A percentile compares a stretch with the other conserved stretches of the same genome.
phyloP scores from a whole-genome alignment of 768 basidiomycete genomes.

The Hygrocybe coccinea region DNA sequence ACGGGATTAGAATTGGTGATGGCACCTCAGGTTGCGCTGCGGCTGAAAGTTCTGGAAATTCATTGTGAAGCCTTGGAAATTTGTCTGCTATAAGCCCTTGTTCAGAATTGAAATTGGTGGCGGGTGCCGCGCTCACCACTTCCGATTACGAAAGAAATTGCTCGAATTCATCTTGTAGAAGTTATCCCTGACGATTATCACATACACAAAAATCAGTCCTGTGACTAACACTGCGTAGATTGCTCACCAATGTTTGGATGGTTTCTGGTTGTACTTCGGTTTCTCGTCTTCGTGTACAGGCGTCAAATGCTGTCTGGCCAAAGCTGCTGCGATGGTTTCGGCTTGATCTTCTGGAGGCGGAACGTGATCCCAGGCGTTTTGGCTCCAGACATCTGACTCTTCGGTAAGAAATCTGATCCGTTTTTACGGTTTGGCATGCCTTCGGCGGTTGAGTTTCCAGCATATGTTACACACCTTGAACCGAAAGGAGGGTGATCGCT shows the following conservation, averaged over 20 bases:
- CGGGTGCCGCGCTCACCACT: slow-evolving; percentile 52
- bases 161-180: slow-evolving; percentile 83
- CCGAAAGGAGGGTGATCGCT: slow-evolving; percentile 64
- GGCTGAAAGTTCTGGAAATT: slow-evolving; percentile 83
- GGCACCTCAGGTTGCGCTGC: slow-evolving; percentile 62
- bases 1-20: slow-evolving; percentile 4
- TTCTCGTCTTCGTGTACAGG: slow-evolving; percentile 77
- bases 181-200: slow-evolving; percentile 65
- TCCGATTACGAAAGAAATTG: slow-evolving; percentile 93
- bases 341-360: slow-evolving; percentile 77
- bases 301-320: slow-evolving; percentile 61
- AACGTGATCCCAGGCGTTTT: slow-evolving; percentile 92
- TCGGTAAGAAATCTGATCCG: slow-evolving; percentile 59
- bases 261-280: slow-evolving; percentile 64
- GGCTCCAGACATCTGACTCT: slow-evolving; percentile 71
- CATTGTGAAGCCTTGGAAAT: slow-evolving; percentile 73
- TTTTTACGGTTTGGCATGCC: slow-evolving; percentile 7
- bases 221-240: neutral
- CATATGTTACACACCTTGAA: slow-evolving; percentile 44
- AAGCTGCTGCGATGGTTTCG: slow-evolving; percentile 62
- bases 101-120: neutral
- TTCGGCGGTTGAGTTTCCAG: slow-evolving; percentile 3
- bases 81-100: neutral
- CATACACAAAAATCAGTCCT: slow-evolving; percentile 8
- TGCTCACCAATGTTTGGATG: slow-evolving; percentile 64